Percentiles rank a stretch among this genome's conserved stretches.
Evolutionary conservation across 441 rosid genomes (phyloP).

Genomic region (Gossypium davidsonii): DNA sequence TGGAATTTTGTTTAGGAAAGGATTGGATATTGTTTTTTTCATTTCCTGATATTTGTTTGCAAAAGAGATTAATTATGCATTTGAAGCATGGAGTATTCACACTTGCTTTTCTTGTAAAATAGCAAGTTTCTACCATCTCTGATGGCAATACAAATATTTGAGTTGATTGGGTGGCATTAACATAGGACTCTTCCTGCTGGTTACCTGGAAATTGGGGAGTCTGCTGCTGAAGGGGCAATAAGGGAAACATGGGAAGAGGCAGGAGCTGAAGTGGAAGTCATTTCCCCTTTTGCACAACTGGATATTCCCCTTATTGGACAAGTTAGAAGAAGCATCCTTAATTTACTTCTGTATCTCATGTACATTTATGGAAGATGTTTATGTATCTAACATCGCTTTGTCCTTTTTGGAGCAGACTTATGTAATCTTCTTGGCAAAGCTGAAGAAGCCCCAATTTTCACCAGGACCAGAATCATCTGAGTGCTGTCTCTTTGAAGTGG

Average conservation of each 20-base stretch:
- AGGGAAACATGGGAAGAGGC: conserved; percentile 98
- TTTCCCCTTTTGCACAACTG: conserved; percentile 82
- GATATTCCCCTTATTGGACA: conserved; percentile 95
- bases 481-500: conserved; percentile 69
- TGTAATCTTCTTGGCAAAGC: conserved; percentile 76
- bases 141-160: neutral
- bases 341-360: neutral
- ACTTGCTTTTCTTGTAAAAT: conserved; percentile 1
- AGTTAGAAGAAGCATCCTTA: conserved; percentile 31
- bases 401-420: conserved; percentile 58
- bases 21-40: neutral
- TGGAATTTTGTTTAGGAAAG: neutral
- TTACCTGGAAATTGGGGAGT: conserved; percentile 92
- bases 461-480: conserved; percentile 93
- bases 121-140: neutral
- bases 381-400: neutral
- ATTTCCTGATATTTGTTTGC: neutral
- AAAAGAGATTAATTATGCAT: conserved; percentile 7
- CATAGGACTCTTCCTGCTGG: conserved; percentile 96
- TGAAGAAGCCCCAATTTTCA: conserved; percentile 67
- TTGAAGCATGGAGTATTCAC: conserved; percentile 2
- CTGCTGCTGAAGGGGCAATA: conserved; percentile 87
- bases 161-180: conserved; percentile 20
- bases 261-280: conserved; percentile 75
- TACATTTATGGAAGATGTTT: conserved; percentile 1